Percentiles rank a stretch among this genome's conserved stretches.
phyloP scores from a whole-genome alignment of 257 asterid species.

The Solanum neorickii region DNA sequence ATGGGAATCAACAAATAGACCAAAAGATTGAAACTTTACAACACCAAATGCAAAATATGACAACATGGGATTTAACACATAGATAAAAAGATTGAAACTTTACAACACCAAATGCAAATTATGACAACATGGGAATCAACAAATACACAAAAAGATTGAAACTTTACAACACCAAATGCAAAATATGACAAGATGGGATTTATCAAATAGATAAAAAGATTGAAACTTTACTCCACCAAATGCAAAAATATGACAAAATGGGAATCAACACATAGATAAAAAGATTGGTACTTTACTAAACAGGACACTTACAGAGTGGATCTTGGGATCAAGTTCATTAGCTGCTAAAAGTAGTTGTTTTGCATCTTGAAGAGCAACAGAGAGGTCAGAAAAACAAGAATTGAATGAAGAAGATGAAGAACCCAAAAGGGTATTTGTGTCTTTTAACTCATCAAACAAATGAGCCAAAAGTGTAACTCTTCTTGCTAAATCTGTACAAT shows the following conservation, averaged over 20 bases:
- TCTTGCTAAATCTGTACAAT: slow-evolving; percentile 73
- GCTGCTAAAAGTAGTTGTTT: slow-evolving; percentile 42
- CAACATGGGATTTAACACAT: not conserved
- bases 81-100: not conserved
- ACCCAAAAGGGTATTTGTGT: slow-evolving; percentile 24
- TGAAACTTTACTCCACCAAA: not conserved
- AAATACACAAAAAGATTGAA: not conserved
- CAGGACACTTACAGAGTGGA: slow-evolving; percentile 25
- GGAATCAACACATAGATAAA: not conserved
- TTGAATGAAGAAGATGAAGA: not conserved
- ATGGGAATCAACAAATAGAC: not conserved
- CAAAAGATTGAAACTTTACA: not conserved
- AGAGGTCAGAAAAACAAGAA: slow-evolving; percentile 52
- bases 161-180: not conserved
- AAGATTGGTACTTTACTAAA: not conserved
- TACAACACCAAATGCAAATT: not conserved
- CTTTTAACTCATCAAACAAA: slow-evolving; percentile 76
- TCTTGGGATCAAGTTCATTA: slow-evolving; percentile 24
- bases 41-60: not conserved
- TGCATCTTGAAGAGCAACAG: slow-evolving; percentile 38
- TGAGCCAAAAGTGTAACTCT: slow-evolving; percentile 67
- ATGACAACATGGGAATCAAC: not conserved
- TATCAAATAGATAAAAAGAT: not conserved
- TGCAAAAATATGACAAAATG: not conserved
- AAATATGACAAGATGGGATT: not conserved